Conservation (phyloP, 2,329 filamentous ascomycete genomes). For the Trichophyton mentagrophytes region DNA sequence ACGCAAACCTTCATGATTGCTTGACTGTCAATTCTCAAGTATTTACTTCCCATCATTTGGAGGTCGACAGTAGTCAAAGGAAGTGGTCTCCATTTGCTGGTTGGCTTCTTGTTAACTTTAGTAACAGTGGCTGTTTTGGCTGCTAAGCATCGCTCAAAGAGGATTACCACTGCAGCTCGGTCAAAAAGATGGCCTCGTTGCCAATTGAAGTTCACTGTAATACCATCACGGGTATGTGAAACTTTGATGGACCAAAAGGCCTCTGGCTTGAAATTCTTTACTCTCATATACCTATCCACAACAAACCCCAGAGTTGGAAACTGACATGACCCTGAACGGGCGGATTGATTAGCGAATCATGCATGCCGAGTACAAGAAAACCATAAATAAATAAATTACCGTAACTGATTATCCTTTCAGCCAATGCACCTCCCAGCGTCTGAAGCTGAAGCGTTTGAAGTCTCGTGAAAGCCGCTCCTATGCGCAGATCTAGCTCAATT, state of each 20-base stretch:
- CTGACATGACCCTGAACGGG: slow-evolving; percentile 65
- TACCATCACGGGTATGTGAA: slow-evolving; percentile 60
- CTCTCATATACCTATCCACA: slow-evolving; percentile 86
- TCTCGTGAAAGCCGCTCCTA: slow-evolving; percentile 84
- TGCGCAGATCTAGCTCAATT: slow-evolving; percentile 84
- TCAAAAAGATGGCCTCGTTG: slow-evolving; percentile 74
- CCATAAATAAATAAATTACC: slow-evolving; percentile 38
- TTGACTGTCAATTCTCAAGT: slow-evolving; percentile 82
- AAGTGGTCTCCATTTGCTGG: slow-evolving; percentile 84
- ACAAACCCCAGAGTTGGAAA: slow-evolving; percentile 96
- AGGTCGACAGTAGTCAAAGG: slow-evolving; percentile 91
- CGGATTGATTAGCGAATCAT: neutral
- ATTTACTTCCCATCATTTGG: slow-evolving; percentile 85
- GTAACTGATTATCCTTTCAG: slow-evolving; percentile 62
- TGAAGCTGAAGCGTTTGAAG: slow-evolving; percentile 73
- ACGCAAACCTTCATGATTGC: slow-evolving; percentile 63
- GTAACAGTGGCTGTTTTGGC: slow-evolving; percentile 67
- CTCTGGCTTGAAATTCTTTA: slow-evolving; percentile 87
- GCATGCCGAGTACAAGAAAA: neutral
- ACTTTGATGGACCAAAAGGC: slow-evolving; percentile 87
- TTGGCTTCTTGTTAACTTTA: slow-evolving; percentile 80
- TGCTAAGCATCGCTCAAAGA: slow-evolving; percentile 73
- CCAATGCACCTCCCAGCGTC: slow-evolving; percentile 53
- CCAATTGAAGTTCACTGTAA: slow-evolving; percentile 78
- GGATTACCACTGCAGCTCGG: slow-evolving; percentile 61